Percentiles rank a stretch among this genome's conserved stretches.
These are phyloP conservation scores for Ustilago tritici DNA, from an alignment of 1,284 basidiomycete species.

Conservation along the genomic window DNA sequence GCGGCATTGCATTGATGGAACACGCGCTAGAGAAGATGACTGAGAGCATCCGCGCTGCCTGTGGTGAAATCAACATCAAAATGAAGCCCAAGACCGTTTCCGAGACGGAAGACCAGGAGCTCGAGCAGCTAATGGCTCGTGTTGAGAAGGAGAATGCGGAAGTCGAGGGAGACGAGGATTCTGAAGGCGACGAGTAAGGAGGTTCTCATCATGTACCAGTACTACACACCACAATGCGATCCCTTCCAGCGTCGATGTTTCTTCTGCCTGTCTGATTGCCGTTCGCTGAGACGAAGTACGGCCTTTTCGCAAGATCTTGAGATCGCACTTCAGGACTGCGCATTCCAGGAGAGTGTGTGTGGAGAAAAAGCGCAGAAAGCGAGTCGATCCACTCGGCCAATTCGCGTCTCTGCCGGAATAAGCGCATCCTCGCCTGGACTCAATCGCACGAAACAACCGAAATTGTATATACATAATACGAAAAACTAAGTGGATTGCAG, in stretches of 20 bases:
- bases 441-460: too few relatives aligned
- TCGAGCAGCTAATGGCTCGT: conserved; percentile 69
- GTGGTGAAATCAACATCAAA: conserved; percentile 87
- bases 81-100: conserved; percentile 79
- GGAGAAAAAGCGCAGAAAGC: conserved; percentile 1
- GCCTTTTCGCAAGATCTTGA: too few relatives aligned
- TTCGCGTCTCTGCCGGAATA: conserved; percentile 1
- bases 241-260: too few relatives aligned
- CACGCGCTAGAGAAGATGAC: conserved; percentile 92
- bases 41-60: conserved; percentile 80
- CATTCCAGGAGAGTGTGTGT: background rate
- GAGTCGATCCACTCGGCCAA: conserved; percentile 7
- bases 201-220: conserved; percentile 12
- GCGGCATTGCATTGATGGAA: conserved; percentile 91
- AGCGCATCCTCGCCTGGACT: background rate
- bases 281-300: too few relatives aligned
- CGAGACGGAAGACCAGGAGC: conserved; percentile 68
- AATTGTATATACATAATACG: too few relatives aligned
- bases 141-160: conserved; percentile 70
- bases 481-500: too few relatives aligned
- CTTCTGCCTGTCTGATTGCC: too few relatives aligned
- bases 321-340: too few relatives aligned
- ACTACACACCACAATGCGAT: conserved; percentile 2
- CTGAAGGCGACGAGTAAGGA: conserved; percentile 49
- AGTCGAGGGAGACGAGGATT: conserved; percentile 68